Percentiles rank a stretch among this genome's conserved stretches.
phyloP scores from a whole-genome alignment of 257 asterid genomes.

The Oldenlandia corymbosa region DNA sequence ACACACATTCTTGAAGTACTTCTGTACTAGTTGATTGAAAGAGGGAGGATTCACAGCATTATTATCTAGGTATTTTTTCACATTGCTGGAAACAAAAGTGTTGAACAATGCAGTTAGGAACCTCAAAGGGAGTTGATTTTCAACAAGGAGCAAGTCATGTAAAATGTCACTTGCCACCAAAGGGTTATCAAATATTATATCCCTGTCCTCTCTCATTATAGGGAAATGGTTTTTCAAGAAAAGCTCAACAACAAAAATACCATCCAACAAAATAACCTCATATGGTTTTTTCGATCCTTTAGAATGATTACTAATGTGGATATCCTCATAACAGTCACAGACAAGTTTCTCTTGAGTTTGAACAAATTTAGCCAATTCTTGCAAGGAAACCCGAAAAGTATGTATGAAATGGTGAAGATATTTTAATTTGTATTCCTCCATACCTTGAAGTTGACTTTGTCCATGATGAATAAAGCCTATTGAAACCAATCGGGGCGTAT shows the following conservation, averaged over 20 bases:
- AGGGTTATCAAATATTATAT: slow-evolving; percentile 22
- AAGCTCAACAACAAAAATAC: slow-evolving; percentile 23
- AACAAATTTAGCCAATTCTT: slow-evolving; percentile 13
- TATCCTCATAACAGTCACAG: slow-evolving; percentile 21
- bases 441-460: slow-evolving; percentile 17
- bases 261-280: slow-evolving; percentile 26
- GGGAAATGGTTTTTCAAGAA: slow-evolving; percentile 18
- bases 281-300: no score
- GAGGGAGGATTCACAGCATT: slow-evolving; percentile 8
- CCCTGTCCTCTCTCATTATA: slow-evolving; percentile 20
- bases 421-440: slow-evolving; percentile 27
- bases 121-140: slow-evolving; percentile 30
- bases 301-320: neutral
- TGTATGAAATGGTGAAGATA: slow-evolving; percentile 23
- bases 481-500: slow-evolving; percentile 27
- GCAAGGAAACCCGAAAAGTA: slow-evolving; percentile 12
- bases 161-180: slow-evolving; percentile 26
- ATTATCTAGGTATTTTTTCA: neutral
- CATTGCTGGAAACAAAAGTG: neutral
- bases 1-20: slow-evolving; percentile 28
- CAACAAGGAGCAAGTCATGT: slow-evolving; percentile 25
- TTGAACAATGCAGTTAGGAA: neutral
- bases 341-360: slow-evolving; percentile 8
- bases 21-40: slow-evolving; percentile 24
- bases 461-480: slow-evolving; percentile 27